Base-by-base conservation (phyloP, 805 yeast genomes). In the Yamadazyma olivae region DNA sequence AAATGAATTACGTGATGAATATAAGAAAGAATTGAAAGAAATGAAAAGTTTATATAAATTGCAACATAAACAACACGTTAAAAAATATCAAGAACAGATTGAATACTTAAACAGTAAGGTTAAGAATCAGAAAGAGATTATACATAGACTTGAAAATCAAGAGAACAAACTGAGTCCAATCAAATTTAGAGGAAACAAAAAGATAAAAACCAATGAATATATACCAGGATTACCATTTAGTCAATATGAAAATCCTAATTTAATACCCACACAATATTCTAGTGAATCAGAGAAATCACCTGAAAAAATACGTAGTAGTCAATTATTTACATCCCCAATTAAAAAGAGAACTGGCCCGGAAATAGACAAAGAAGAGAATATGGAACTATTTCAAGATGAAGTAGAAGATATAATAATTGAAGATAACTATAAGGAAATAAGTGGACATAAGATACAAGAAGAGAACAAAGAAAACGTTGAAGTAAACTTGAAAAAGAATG, bases 181-280 rank as follows among this genome's bases (percentile, higher is more conserved):
- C 23, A 10, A 20, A 20, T 7, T 10, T 7, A 7, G 12, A n/a
- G 15, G 15, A n/a, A 13, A 7, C 20, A 19, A 20, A 30, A 14
- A 21, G 17, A 5, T 18, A 21, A 16, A 19, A 28, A 25, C 32
- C 17, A 16, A 25, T 17, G 10, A 30, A 28, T 23, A 35, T 17
- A 3, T 30, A n/a, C 15, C 8, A 7, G 28, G 28, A n/a, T 13
- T 25, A 8, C 17, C 31, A 21, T 23, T 32, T 20, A 18, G 22
- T 12, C 17, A 33, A 18, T 36, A 36, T 17, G 35, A 24, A 3
- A 26, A 36, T 17, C 39, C 35, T 12, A 31, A 36, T 21, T 14
- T 27, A 4, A 31, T 37, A 3, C 39, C 48, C 7, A 44, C 48
- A 6, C 48, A 44, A 35, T 44, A 44, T 20, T 38, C 43, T 2